Percentiles rank a stretch among this genome's conserved stretches.
Conservation (phyloP, 2,329 filamentous ascomycete species). For the Ceratocystis lukuohia region DNA sequence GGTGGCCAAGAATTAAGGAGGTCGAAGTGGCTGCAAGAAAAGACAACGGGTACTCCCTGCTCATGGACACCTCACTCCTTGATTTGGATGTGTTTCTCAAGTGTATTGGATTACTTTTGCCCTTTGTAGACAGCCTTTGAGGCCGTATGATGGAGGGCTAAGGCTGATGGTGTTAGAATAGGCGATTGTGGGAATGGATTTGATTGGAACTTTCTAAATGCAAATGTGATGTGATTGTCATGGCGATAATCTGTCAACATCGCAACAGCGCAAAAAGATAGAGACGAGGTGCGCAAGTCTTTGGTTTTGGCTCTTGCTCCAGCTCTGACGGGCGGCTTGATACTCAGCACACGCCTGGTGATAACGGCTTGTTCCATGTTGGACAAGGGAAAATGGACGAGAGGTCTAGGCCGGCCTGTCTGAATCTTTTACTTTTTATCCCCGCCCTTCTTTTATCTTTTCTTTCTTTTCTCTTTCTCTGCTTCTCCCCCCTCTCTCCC, state of each 20-base stretch:
- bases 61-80: too few species aligned
- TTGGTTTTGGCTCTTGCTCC: too few species aligned
- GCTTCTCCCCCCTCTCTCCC: background rate
- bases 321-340: background rate
- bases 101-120: background rate
- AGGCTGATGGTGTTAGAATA: background rate
- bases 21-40: too few species aligned
- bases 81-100: too few species aligned
- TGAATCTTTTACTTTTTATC: background rate
- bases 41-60: too few species aligned
- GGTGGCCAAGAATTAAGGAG: too few species aligned
- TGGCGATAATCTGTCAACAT: background rate
- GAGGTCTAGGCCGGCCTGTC: background rate
- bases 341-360: background rate
- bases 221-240: constrained; percentile 2
- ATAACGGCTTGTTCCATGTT: background rate
- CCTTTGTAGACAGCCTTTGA: background rate
- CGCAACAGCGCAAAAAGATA: background rate
- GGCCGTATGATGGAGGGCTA: background rate
- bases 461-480: background rate
- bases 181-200: too few species aligned
- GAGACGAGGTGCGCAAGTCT: too few species aligned
- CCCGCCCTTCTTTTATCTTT: background rate
- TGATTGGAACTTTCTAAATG: background rate
- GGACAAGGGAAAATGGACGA: background rate